Percentiles rank a stretch among this genome's conserved stretches.
Conservation (phyloP, 352 stramenopile species). For the Pythium pyrilobum region DNA sequence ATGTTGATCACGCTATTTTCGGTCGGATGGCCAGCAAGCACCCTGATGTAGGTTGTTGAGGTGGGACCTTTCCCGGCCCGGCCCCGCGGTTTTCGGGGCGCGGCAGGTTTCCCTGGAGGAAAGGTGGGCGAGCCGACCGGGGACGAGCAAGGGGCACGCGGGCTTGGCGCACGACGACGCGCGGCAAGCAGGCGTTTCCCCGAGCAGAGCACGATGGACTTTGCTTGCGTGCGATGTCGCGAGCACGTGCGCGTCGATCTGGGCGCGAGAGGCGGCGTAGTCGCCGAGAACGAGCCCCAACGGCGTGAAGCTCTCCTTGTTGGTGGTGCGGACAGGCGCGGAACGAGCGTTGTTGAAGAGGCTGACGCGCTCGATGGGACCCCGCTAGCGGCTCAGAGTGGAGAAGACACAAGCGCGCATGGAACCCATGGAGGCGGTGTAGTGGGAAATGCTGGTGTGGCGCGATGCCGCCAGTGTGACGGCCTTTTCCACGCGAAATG, state of each 20-base stretch:
- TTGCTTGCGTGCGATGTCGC: slow-evolving; percentile 25
- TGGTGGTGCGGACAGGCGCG: background rate
- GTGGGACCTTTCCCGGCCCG: too few species aligned
- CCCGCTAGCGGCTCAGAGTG: background rate
- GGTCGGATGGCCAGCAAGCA: too few species aligned
- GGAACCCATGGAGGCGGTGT: background rate
- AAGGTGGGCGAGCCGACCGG: slow-evolving; percentile 1
- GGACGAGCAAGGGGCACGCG: slow-evolving; percentile 4
- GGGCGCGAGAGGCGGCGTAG: background rate
- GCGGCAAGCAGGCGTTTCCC: background rate
- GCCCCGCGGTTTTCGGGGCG: too few species aligned
- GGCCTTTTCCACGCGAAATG: slow-evolving; percentile 20
- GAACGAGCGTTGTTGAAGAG: background rate
- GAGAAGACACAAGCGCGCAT: background rate
- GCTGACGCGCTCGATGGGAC: too few species aligned
- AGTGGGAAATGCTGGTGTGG: background rate
- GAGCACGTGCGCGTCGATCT: slow-evolving; percentile 19
- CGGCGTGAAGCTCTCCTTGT: background rate
- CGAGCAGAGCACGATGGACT: slow-evolving; percentile 20
- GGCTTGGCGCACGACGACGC: slow-evolving; percentile 14
- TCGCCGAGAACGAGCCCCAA: slow-evolving; percentile 1
- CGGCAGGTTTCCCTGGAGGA: too few species aligned
- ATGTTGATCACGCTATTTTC: too few species aligned
- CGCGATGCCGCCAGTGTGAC: slow-evolving; percentile 20
- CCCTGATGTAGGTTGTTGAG: too few species aligned